Base-by-base conservation (phyloP, 192 early-diverging fungal genomes). In the Funneliformis geosporum region DNA sequence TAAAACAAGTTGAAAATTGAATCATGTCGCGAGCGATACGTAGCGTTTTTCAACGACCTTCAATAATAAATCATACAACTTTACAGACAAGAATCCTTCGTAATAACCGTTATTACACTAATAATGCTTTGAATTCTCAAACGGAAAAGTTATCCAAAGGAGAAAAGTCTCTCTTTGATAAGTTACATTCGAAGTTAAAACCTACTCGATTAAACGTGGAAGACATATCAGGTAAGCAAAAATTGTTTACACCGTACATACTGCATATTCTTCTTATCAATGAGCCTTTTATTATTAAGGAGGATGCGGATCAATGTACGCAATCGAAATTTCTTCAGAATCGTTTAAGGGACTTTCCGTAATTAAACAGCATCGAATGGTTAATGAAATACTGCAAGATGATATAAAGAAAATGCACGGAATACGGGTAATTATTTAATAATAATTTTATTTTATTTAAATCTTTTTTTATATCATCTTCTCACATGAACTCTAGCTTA, bases 291-390 rank as follows among this genome's bases (percentile, higher is more conserved):
- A 55, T 78, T 11, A n/a, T 60, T 33, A 62, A 93, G 93, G 94
- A 60, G 98, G 98, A n/a, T 99, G 98, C 83, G 98, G 98, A 14
- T 94, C 94, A 50, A 97, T 97, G 96, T 98, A 97, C 77, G 91
- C 92, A n/a, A 92, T 99, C 62, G 92, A 95, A 77, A 93, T 99
- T 80, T 90, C 91, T 42, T 92, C 93, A 39, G 83, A 88, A 11
- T 77, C 86, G 74, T 99, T 99, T 87, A 89, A 92, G 79, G 92
- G 91, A 8, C 77, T 92, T 72, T 84, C 78, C 16, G 87, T 95
- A 79, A 91, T 99, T 50, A 94, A 95, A 81, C 98, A 98, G 83
- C 97, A 98, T 80, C 88, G 94, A 67, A 85, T 96, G 80, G 96
- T 99, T 47, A 97, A 94, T 82, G 90, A 93, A 50, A 81, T 94